Percentiles rank a stretch among this genome's conserved stretches.
Conservation (phyloP, 2,329 filamentous ascomycete genomes). For the Saccharata proteae region DNA sequence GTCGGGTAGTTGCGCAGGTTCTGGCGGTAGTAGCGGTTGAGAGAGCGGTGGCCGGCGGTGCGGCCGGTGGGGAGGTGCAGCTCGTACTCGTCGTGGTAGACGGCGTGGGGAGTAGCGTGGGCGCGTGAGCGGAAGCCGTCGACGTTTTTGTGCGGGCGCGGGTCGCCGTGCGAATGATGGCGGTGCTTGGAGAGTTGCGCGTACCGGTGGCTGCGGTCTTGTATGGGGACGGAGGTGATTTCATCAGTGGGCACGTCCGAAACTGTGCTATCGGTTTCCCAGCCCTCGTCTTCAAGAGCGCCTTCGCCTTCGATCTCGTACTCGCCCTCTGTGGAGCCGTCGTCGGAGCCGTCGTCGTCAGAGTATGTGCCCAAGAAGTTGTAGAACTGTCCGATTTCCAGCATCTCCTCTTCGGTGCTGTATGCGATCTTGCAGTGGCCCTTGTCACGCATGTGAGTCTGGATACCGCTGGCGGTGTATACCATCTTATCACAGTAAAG, state of each 20-base stretch:
- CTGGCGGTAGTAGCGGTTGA: conserved; percentile 83
- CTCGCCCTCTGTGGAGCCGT: conserved; percentile 32
- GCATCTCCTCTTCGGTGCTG: conserved; percentile 73
- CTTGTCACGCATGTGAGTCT: conserved; percentile 96
- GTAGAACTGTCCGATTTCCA: conserved; percentile 92
- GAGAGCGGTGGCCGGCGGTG: conserved; percentile 77
- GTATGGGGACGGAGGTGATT: conserved; percentile 65
- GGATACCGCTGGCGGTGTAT: conserved; percentile 64
- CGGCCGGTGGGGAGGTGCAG: conserved; percentile 84
- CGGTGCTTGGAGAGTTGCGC: conserved; percentile 60
- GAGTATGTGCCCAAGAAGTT: conserved; percentile 95
- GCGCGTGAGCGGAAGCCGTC: conserved; percentile 76
- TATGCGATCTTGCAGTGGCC: conserved; percentile 96
- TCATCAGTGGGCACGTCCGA: conserved; percentile 82
- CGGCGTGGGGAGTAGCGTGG: conserved; percentile 58
- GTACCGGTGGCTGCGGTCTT: conserved; percentile 58
- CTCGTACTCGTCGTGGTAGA: conserved; percentile 87
- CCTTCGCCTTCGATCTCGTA: conserved; percentile 44
- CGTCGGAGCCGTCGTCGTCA: conserved; percentile 55
- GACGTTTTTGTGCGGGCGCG: conserved; percentile 58
- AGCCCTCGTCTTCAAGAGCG: conserved; percentile 61
- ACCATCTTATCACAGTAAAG: conserved; percentile 78
- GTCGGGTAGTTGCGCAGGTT: conserved; percentile 80
- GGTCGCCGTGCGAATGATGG: conserved; percentile 62
- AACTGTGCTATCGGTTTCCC: conserved; percentile 86